Conservation (phyloP, 257 asterid genomes). For the Verbascum thapsus region DNA sequence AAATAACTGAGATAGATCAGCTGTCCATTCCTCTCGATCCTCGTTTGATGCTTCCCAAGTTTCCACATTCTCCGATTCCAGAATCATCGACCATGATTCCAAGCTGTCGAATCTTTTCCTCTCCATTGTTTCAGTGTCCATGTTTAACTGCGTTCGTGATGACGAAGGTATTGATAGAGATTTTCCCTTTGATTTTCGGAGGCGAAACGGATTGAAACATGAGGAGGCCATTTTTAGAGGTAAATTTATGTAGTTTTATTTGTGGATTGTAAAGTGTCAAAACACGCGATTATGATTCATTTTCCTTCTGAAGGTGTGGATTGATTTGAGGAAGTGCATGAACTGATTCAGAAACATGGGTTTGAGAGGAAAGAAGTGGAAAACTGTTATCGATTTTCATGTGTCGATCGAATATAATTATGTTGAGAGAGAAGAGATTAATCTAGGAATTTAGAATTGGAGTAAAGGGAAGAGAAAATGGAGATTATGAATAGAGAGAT, state of each 20-base stretch:
- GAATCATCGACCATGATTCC: slow-evolving; percentile 96
- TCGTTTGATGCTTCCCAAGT: slow-evolving; percentile 75
- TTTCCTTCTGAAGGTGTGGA: slow-evolving; percentile 75
- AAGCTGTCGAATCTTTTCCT: slow-evolving; percentile 86
- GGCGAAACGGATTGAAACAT: slow-evolving; percentile 76
- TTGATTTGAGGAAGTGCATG: slow-evolving; percentile 85
- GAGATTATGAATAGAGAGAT: slow-evolving; percentile 32
- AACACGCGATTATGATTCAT: slow-evolving; percentile 37
- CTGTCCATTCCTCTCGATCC: slow-evolving; percentile 72
- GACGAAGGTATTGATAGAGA: slow-evolving; percentile 47
- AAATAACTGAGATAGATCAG: slow-evolving; percentile 83
- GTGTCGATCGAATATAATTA: slow-evolving; percentile 27
- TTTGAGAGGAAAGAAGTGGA: neutral
- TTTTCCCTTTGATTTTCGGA: slow-evolving; percentile 47
- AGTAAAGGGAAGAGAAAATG: slow-evolving; percentile 19
- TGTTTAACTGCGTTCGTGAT: slow-evolving; percentile 46
- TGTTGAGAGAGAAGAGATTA: neutral
- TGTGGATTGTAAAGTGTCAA: slow-evolving; percentile 23
- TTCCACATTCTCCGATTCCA: slow-evolving; percentile 86
- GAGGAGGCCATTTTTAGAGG: slow-evolving; percentile 47
- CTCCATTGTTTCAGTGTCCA: slow-evolving; percentile 63
- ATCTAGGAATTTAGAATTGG: slow-evolving; percentile 15
- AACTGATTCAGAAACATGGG: slow-evolving; percentile 75
- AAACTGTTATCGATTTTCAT: slow-evolving; percentile 44
- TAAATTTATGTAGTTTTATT: neutral